Conservation (phyloP, 345 rosid genomes). For the Aquilaria sinensis region DNA sequence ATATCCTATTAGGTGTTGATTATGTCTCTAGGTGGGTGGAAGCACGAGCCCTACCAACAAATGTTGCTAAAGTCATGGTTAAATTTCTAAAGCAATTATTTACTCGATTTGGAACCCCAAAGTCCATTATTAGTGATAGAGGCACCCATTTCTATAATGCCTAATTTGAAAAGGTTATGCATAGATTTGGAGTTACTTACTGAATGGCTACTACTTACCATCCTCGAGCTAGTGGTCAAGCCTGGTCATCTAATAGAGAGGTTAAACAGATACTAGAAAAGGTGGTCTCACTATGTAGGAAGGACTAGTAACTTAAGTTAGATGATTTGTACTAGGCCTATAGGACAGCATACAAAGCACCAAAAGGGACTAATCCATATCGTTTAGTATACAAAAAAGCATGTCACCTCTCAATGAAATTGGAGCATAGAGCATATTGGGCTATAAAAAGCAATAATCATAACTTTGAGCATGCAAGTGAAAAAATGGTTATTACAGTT, state of each 20-base stretch:
- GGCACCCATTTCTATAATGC: no score
- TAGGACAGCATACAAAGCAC: not conserved
- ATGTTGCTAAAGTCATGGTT: not conserved
- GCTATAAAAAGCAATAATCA: no score
- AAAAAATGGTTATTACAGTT: not conserved
- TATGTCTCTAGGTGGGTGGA: not conserved
- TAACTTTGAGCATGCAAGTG: no score
- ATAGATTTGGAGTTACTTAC: not conserved
- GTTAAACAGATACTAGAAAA: not conserved
- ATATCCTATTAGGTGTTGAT: not conserved
- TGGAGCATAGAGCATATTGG: not conserved
- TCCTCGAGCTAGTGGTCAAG: not conserved
- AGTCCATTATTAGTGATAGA: not conserved
- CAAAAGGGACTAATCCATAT: not conserved
- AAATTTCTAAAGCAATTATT: not conserved
- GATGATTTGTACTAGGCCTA: not conserved
- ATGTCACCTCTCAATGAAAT: not conserved
- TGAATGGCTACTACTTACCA: not conserved
- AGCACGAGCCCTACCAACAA: not conserved
- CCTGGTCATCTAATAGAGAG: not conserved
- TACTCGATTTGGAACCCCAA: not conserved
- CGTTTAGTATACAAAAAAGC: no score
- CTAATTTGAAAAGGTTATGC: no score
- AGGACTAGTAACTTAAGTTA: not conserved
- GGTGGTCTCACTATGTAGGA: not conserved